These are phyloP conservation scores for Hypoxylon sp. DNA, from an alignment of 2,329 filamentous ascomycete species.

Conservation along the genomic window DNA sequence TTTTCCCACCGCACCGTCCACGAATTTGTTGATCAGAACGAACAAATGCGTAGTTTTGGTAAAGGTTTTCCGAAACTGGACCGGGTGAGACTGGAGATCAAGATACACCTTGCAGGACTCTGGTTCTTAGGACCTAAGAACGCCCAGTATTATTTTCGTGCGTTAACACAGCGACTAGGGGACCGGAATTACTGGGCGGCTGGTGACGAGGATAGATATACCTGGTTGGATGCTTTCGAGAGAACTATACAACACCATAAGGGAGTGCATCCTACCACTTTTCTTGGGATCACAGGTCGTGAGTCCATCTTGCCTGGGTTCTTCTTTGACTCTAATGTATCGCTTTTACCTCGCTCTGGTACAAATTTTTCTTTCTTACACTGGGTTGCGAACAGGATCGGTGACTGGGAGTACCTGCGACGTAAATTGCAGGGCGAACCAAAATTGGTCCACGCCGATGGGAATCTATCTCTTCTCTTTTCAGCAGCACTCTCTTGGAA, in stretches of 20 bases:
- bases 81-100: not conserved
- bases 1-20: slow-evolving; percentile 5
- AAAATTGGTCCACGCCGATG: slow-evolving; percentile 2
- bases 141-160: too few species aligned
- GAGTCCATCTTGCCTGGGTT: too few species aligned
- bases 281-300: too few species aligned
- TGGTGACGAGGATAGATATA: not conserved
- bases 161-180: too few species aligned
- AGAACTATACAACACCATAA: not conserved
- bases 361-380: not conserved
- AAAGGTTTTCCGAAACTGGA: not conserved
- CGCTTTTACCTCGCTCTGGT: too few species aligned
- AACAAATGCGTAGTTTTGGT: not conserved
- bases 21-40: slow-evolving; percentile 14
- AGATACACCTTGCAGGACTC: not conserved
- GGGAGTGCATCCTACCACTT: too few species aligned
- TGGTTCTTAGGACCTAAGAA: not conserved
- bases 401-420: slow-evolving; percentile 4
- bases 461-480: slow-evolving; percentile 10
- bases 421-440: slow-evolving; percentile 4
- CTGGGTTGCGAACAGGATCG: not conserved
- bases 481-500: not conserved
- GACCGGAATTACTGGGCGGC: not conserved
- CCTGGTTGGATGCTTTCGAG: slow-evolving; percentile 2
- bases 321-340: too few species aligned